phyloP scores from a whole-genome alignment of 1,284 basidiomycete species.

The Hemileia vastatrix region DNA sequence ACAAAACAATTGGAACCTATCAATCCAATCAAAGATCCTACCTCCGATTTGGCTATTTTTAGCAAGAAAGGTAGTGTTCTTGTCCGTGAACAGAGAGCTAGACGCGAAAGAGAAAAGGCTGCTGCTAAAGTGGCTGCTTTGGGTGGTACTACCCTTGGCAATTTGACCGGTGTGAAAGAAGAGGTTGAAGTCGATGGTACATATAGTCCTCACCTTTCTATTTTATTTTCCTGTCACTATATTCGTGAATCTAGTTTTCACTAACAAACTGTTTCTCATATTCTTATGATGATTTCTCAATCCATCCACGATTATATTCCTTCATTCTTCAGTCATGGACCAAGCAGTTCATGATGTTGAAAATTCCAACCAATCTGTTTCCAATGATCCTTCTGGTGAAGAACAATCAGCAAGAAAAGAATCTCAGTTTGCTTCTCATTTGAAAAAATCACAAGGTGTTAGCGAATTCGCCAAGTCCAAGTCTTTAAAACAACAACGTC shows the following conservation, averaged over 20 bases:
- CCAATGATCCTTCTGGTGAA: constrained; percentile 38
- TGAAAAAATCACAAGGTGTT: constrained; percentile 59
- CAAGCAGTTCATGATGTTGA: constrained; percentile 45
- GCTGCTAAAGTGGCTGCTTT: constrained; percentile 88
- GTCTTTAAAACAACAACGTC: constrained; percentile 86
- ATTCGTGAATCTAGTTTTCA: too few relatives aligned
- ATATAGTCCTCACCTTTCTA: too few relatives aligned
- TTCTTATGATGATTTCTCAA: too few relatives aligned
- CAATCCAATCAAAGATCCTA: constrained; percentile 86
- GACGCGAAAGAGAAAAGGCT: constrained; percentile 87
- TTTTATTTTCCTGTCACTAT: too few relatives aligned
- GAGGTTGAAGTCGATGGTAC: constrained; percentile 61
- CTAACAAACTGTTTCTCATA: too few relatives aligned
- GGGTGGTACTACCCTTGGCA: constrained; percentile 85
- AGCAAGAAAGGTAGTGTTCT: constrained; percentile 87
- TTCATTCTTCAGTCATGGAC: constrained; percentile 16
- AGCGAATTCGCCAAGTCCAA: constrained; percentile 72
- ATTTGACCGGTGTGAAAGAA: constrained; percentile 94
- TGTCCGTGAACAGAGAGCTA: constrained; percentile 88
- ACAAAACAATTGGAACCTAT: constrained; percentile 95
- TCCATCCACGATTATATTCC: not conserved
- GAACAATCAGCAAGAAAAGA: constrained; percentile 69
- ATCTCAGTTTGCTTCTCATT: constrained; percentile 86
- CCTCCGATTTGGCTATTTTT: constrained; percentile 90
- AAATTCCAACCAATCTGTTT: constrained; percentile 43